Percentiles rank a stretch among this genome's conserved stretches.
Conservation (phyloP, 371 early-diverging fungal species). For the Sanchytrium tribonematis region DNA sequence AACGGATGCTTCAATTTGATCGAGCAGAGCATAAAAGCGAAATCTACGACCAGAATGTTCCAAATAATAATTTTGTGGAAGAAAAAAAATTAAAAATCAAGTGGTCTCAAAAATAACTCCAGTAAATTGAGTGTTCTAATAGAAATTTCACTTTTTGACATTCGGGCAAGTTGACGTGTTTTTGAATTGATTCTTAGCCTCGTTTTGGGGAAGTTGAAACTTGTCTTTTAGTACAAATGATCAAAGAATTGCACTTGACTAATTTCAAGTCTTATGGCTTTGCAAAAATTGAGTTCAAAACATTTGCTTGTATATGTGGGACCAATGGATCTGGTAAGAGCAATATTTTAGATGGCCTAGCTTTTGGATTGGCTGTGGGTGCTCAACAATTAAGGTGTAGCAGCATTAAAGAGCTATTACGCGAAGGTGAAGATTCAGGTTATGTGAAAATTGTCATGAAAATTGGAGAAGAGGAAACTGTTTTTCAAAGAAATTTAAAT, state of each 20-base stretch:
- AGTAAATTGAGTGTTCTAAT: no score
- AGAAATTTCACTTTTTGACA: no score
- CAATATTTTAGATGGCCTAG: constrained; percentile 96
- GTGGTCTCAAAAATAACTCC: no score
- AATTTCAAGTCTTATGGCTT: constrained; percentile 98
- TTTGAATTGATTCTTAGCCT: no score
- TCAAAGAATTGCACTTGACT: constrained; percentile 48
- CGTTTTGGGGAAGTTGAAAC: no score
- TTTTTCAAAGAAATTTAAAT: constrained; percentile 22
- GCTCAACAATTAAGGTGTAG: constrained; percentile 57
- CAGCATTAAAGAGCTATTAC: constrained; percentile 64
- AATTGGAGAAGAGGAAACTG: background rate
- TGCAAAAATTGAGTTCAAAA: constrained; percentile 56
- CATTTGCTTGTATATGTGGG: constrained; percentile 93
- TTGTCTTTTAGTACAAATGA: no score
- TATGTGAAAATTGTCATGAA: constrained; percentile 16
- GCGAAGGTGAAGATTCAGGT: constrained; percentile 37
- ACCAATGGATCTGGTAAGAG: constrained; percentile 93
- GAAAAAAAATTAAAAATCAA: no score
- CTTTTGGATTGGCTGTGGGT: constrained; percentile 83
- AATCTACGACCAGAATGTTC: no score
- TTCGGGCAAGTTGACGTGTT: no score
- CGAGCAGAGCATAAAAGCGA: no score
- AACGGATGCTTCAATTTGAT: no score
- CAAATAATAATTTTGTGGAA: no score